A percentile compares a stretch with the other conserved stretches of the same genome.
phyloP scores from a whole-genome alignment of 148 eudicot genomes.

The Vaccinium vitisidaea region DNA sequence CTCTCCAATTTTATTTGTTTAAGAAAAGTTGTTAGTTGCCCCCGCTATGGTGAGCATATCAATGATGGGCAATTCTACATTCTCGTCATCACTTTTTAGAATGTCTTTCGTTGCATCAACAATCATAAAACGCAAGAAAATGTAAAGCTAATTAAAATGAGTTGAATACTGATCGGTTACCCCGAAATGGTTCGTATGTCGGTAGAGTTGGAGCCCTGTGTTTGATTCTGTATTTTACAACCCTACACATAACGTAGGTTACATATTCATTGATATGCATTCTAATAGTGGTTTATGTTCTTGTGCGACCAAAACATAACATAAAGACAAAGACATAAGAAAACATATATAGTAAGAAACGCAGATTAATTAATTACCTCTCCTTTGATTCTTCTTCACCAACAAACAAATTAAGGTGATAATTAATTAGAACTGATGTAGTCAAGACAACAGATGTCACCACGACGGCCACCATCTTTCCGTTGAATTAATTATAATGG shows the following conservation, averaged over 20 bases:
- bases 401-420: constrained; percentile 3
- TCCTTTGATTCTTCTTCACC: background rate
- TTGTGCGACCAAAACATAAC: background rate
- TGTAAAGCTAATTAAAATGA: no score
- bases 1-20: constrained; percentile 16
- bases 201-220: no score
- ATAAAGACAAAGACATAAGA: background rate
- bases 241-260: no score
- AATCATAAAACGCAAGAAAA: background rate
- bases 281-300: background rate
- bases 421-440: no score
- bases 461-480: background rate
- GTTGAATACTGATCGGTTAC: no score
- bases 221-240: no score
- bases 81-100: background rate
- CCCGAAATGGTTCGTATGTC: no score
- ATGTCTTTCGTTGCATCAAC: background rate
- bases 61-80: background rate
- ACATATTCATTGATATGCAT: no score
- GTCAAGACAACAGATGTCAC: background rate
- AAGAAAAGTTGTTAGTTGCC: constrained; percentile 8
- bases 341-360: background rate
- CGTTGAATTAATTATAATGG: no score
- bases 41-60: background rate
- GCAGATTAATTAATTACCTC: background rate